A percentile compares a stretch with the other conserved stretches of the same genome.
phyloP scores from a whole-genome alignment of 495 filamentous ascomycete species.

The Sabuloglossum arenarium region DNA sequence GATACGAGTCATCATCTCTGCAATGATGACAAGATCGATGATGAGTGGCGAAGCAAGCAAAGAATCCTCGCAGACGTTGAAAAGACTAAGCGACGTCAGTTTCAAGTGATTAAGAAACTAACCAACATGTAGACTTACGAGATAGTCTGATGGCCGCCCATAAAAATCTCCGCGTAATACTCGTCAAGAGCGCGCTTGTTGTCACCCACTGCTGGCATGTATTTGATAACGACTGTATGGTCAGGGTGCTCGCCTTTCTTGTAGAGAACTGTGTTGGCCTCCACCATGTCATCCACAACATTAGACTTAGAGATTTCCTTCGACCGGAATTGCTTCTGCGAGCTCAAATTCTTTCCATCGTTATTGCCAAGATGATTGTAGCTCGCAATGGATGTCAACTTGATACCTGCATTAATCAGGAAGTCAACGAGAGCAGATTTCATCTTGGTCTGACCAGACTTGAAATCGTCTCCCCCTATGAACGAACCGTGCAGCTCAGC shows the following conservation, averaged over 20 bases:
- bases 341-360: slow-evolving; percentile 95
- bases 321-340: slow-evolving; percentile 93
- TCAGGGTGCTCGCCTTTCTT: slow-evolving; percentile 38
- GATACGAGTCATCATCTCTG: slow-evolving; percentile 97
- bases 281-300: slow-evolving; percentile 9
- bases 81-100: slow-evolving; percentile 33
- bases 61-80: slow-evolving; percentile 98
- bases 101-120: not conserved
- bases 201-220: slow-evolving; percentile 97
- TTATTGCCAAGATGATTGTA: slow-evolving; percentile 99
- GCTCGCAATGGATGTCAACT: slow-evolving; percentile 94
- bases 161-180: slow-evolving; percentile 98
- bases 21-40: slow-evolving; percentile 79
- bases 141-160: slow-evolving; percentile 97
- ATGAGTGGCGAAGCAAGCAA: slow-evolving; percentile 93
- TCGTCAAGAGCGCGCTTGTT: slow-evolving; percentile 98
- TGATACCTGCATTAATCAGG: slow-evolving; percentile 95
- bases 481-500: slow-evolving; percentile 78
- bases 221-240: slow-evolving; percentile 34
- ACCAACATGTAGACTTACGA: slow-evolving; percentile 23
- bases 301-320: slow-evolving; percentile 40
- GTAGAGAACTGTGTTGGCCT: slow-evolving; percentile 45
- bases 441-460: slow-evolving; percentile 99
- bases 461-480: slow-evolving; percentile 98
- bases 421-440: slow-evolving; percentile 98